Evolutionary conservation across 208 protist genomes (phyloP).

Genomic region (Leishmania braziliensis): DNA sequence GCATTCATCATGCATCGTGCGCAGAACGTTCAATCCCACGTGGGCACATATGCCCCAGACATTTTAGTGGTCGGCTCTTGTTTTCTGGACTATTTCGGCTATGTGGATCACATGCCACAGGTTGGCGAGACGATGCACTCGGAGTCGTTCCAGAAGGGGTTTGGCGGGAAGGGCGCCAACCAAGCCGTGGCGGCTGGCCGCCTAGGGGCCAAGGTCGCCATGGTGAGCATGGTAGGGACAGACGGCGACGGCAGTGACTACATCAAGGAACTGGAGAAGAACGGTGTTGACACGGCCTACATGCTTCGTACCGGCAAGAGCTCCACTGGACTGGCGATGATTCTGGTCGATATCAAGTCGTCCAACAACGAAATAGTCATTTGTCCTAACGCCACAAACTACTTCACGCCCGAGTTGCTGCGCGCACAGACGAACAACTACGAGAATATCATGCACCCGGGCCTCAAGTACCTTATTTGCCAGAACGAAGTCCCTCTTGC

Average conservation of each 20-base stretch:
- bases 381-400: conserved; percentile 86
- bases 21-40: conserved; percentile 48
- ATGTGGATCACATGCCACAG: conserved; percentile 87
- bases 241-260: conserved; percentile 90
- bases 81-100: conserved; percentile 92
- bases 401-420: conserved; percentile 60
- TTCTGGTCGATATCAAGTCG: conserved; percentile 84
- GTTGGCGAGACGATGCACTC: conserved; percentile 94
- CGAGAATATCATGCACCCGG: conserved; percentile 48
- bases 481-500: conserved; percentile 93
- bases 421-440: conserved; percentile 62
- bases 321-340: conserved; percentile 90
- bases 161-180: conserved; percentile 95
- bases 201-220: conserved; percentile 80
- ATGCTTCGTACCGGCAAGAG: conserved; percentile 54
- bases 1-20: conserved; percentile 51
- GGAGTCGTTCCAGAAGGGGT: conserved; percentile 82
- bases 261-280: conserved; percentile 75
- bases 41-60: conserved; percentile 39
- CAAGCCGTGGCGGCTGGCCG: conserved; percentile 86
- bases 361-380: conserved; percentile 94
- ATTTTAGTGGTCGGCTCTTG: conserved; percentile 91
- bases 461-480: conserved; percentile 81
- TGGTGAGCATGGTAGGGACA: conserved; percentile 88
- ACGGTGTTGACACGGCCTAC: conserved; percentile 79